Evolutionary conservation across 1,284 basidiomycete genomes (phyloP).

Genomic region (Tremellales sp.): DNA sequence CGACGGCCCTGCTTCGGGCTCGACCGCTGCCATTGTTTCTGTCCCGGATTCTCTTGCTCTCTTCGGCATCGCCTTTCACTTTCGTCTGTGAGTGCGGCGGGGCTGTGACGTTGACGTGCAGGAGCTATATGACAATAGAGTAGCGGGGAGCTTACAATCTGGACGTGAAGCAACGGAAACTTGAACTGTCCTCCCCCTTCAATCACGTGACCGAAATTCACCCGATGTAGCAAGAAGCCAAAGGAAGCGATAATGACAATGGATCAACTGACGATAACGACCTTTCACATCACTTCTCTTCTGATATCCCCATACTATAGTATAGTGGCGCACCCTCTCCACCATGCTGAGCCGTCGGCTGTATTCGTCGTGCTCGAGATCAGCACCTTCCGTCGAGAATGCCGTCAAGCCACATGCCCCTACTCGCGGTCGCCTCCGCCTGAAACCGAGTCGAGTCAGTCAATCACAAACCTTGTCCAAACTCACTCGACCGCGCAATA

Average conservation of each 20-base stretch:
- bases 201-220: no score
- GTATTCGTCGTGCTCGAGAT: constrained; percentile 26
- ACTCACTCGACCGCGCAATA: not conserved
- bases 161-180: no score
- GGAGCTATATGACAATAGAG: no score
- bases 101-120: no score
- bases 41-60: constrained; percentile 25
- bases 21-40: constrained; percentile 4
- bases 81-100: no score
- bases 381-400: not conserved
- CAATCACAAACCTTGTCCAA: not conserved
- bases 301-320: constrained; percentile 3
- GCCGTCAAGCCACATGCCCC: not conserved
- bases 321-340: not conserved
- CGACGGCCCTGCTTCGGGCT: constrained; percentile 16
- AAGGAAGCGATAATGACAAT: not conserved
- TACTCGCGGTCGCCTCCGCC: constrained; percentile 1
- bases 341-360: constrained; percentile 33
- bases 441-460: not conserved
- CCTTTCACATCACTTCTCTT: constrained; percentile 2
- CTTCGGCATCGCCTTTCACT: constrained; percentile 27
- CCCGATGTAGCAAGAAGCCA: not conserved
- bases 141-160: no score
- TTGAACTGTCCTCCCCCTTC: no score
- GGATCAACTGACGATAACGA: not conserved